Percentiles rank a stretch among this genome's conserved stretches.
These are phyloP conservation scores for Bryoglossum gracile DNA, from an alignment of 495 filamentous ascomycete genomes.

Conservation along the genomic window DNA sequence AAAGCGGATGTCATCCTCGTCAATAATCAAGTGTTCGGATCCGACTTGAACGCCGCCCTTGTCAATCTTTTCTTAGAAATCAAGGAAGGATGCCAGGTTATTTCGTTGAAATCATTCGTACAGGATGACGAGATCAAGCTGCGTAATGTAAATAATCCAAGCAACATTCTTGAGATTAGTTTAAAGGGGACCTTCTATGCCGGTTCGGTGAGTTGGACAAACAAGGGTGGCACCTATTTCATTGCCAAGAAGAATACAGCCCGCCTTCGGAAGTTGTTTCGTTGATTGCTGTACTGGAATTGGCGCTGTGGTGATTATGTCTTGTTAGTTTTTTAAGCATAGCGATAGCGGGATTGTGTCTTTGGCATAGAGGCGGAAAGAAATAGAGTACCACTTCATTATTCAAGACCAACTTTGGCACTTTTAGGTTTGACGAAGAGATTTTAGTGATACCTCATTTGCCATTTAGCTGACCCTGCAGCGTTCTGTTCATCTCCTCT, in stretches of 20 bases:
- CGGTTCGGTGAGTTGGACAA: constrained; percentile 86
- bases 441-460: no score
- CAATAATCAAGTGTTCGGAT: constrained; percentile 93
- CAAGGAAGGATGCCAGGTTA: constrained; percentile 83
- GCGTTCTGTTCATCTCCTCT: constrained; percentile 69
- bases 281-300: constrained; percentile 5
- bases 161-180: constrained; percentile 69
- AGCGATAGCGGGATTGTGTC: background rate
- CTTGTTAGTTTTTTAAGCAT: constrained; percentile 9
- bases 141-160: constrained; percentile 65
- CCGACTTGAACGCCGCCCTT: constrained; percentile 76
- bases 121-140: constrained; percentile 59
- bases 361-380: no score
- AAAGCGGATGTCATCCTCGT: constrained; percentile 88
- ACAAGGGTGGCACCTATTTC: constrained; percentile 73
- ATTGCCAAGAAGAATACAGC: constrained; percentile 74
- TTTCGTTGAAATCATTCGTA: constrained; percentile 78
- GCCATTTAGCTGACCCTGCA: constrained; percentile 11
- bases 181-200: constrained; percentile 65
- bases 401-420: no score
- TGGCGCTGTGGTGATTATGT: constrained; percentile 16
- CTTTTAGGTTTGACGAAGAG: no score
- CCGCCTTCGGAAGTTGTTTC: constrained; percentile 3
- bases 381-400: no score
- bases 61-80: constrained; percentile 89